Percentiles rank a stretch among this genome's conserved stretches.
These are phyloP conservation scores for Pneumocystis murina DNA, from an alignment of 1,139 yeast species.

Conservation along the genomic window DNA sequence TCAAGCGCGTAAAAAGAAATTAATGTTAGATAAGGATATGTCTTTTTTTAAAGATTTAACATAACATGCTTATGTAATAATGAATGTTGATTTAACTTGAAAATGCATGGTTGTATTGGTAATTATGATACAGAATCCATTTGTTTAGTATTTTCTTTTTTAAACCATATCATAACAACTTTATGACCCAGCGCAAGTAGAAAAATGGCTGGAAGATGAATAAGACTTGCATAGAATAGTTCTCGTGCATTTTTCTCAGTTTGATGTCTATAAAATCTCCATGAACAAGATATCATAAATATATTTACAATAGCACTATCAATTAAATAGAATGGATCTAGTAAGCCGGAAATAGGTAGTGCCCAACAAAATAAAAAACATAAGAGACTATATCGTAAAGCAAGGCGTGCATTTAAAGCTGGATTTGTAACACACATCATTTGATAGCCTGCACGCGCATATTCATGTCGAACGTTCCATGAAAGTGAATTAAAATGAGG, in stretches of 20 bases:
- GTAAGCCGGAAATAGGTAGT: slow-evolving; percentile 57
- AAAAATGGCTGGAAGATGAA: slow-evolving; percentile 82
- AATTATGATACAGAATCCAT: not conserved
- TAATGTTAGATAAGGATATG: not conserved
- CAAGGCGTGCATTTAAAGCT: slow-evolving; percentile 78
- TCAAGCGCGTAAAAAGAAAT: not conserved
- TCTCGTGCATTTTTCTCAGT: slow-evolving; percentile 51
- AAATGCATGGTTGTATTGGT: not conserved
- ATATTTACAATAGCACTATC: slow-evolving; percentile 73
- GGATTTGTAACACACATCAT: slow-evolving; percentile 96
- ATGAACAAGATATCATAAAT: slow-evolving; percentile 74
- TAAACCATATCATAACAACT: slow-evolving; percentile 29
- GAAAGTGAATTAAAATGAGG: slow-evolving; percentile 93
- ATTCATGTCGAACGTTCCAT: slow-evolving; percentile 76
- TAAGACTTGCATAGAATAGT: slow-evolving; percentile 85
- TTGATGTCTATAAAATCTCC: slow-evolving; percentile 52
- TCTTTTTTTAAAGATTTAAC: not conserved
- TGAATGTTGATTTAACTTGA: not conserved
- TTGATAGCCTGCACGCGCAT: slow-evolving; percentile 82
- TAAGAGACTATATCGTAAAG: slow-evolving; percentile 67
- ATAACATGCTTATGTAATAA: not conserved
- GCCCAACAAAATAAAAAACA: slow-evolving; percentile 93
- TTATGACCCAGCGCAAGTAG: slow-evolving; percentile 89
- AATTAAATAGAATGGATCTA: slow-evolving; percentile 64
- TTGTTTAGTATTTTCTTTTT: not conserved